Evolutionary conservation across 1,284 basidiomycete species (phyloP).

Genomic region (Ustilago lituana): DNA sequence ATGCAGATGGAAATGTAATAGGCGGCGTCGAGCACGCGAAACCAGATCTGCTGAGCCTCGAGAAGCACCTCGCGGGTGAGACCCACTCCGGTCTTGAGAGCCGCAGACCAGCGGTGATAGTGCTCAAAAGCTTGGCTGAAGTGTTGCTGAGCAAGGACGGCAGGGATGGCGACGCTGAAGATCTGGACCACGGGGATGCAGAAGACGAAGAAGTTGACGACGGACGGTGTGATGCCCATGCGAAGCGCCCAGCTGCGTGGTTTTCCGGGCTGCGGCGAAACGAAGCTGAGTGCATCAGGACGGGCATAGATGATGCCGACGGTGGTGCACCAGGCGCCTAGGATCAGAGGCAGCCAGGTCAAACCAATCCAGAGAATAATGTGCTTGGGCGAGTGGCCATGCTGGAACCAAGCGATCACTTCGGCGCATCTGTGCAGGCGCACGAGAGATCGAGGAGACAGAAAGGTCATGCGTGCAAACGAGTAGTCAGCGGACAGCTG

Average conservation of each 20-base stretch:
- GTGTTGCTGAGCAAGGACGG: conserved; percentile 10
- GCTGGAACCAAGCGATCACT: conserved; percentile 25
- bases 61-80: conserved; percentile 28
- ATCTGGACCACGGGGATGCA: conserved; percentile 23
- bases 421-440: conserved; percentile 22
- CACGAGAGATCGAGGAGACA: too few species aligned
- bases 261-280: conserved; percentile 34
- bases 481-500: background rate
- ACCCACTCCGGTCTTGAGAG: conserved; percentile 1
- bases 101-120: conserved; percentile 13
- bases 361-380: conserved; percentile 34
- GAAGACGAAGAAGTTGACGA: conserved; percentile 27
- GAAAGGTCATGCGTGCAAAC: too few species aligned
- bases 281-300: conserved; percentile 29
- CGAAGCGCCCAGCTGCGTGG: conserved; percentile 18
- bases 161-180: conserved; percentile 27
- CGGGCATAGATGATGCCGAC: conserved; percentile 34
- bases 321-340: conserved; percentile 30
- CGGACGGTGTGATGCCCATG: conserved; percentile 27
- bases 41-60: conserved; percentile 41
- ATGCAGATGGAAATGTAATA: conserved; percentile 32
- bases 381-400: conserved; percentile 19
- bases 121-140: conserved; percentile 19
- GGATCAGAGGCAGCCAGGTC: conserved; percentile 34
- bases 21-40: conserved; percentile 28